Base-by-base conservation (phyloP, 495 filamentous ascomycete genomes). In the Xylaria sp. region DNA sequence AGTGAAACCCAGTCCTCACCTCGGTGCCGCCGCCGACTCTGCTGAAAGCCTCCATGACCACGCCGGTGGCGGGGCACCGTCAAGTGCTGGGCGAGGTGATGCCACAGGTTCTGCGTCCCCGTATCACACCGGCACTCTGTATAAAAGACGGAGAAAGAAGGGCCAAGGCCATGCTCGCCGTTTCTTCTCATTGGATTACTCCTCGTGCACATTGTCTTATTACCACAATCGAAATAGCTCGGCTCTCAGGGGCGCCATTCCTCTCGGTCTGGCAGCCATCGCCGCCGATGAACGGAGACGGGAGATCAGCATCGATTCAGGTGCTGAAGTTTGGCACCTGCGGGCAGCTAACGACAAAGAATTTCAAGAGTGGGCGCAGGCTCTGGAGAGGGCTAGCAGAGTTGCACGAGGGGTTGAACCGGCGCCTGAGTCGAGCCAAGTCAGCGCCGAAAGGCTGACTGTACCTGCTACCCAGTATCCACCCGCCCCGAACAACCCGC, bases 251-350 rank as follows among this genome's bases (percentile, higher is more conserved):
- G 96, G 96, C 17, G 93, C 97, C 29, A 97, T 98, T 68, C 96
- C 96, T 5, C 86, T 99, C 17, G 93, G 93, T 26, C 80, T 99
- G 69, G 97, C 96, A 21, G 96, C 93, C 3, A 91, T 98, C 37
- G 92, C 93, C 2, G 94, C 94, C 21, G 94, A 96, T 75, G 93
- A 93, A 74, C 89, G 90, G 75, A 87, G 91, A 53, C 88, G 94
- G 61, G 94, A 98, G 82, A 97, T 99, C 35, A 97, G 93, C 17
- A 94, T 99, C 61, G 96, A 99, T 76, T 98, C 97, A 0, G 96
- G 96, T 0, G 94, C 95, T 6, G 96, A 99, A 79, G 88, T 99
- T 12, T 99, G 96, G 96, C 96, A 98, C 83, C 85, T 99, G n/a
- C 90, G 90, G 71, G 94, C 95, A 29, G 86, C 85, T 33, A 95